Percentiles rank a stretch among this genome's conserved stretches.
Conservation (phyloP, 257 asterid genomes). For the Nicotiana knightiana region DNA sequence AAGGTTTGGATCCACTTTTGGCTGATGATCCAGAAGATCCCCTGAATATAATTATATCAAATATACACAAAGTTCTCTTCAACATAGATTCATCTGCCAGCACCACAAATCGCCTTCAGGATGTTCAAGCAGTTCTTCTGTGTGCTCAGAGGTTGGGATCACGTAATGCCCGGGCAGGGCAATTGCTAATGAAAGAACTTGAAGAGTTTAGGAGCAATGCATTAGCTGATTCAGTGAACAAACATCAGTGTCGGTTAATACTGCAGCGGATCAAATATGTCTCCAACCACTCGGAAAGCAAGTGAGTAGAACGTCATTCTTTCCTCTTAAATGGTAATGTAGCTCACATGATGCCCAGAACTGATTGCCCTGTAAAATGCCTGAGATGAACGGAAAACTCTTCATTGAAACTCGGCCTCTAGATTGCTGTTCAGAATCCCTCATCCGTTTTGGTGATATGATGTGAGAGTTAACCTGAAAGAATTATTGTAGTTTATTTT, state of each 20-base stretch:
- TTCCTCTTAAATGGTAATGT: slow-evolving; percentile 1
- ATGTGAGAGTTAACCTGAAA: not conserved
- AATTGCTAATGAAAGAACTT: slow-evolving; percentile 70
- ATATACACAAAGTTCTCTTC: slow-evolving; percentile 67
- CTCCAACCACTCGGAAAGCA: slow-evolving; percentile 61
- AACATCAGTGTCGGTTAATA: slow-evolving; percentile 78
- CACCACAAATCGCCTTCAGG: slow-evolving; percentile 74
- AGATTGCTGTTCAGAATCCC: not conserved
- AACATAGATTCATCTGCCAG: slow-evolving; percentile 61
- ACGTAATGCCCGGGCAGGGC: slow-evolving; percentile 80
- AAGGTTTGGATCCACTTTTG: slow-evolving; percentile 82
- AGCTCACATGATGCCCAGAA: not conserved
- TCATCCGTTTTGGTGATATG: not conserved
- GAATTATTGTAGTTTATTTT: not conserved
- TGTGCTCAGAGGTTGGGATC: slow-evolving; percentile 85
- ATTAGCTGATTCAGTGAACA: slow-evolving; percentile 83
- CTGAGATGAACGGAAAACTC: not conserved
- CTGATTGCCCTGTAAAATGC: not conserved
- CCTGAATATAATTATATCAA: slow-evolving; percentile 58
- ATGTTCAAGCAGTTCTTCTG: slow-evolving; percentile 86
- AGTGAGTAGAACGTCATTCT: slow-evolving; percentile 39
- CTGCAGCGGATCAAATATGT: slow-evolving; percentile 75
- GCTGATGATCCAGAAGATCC: slow-evolving; percentile 90
- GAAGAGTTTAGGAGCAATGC: slow-evolving; percentile 71
- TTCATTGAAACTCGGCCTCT: not conserved